A percentile compares a stretch with the other conserved stretches of the same genome.
These are phyloP conservation scores for Trypanosoma mega DNA, from an alignment of 208 protist species.

Conservation along the genomic window DNA sequence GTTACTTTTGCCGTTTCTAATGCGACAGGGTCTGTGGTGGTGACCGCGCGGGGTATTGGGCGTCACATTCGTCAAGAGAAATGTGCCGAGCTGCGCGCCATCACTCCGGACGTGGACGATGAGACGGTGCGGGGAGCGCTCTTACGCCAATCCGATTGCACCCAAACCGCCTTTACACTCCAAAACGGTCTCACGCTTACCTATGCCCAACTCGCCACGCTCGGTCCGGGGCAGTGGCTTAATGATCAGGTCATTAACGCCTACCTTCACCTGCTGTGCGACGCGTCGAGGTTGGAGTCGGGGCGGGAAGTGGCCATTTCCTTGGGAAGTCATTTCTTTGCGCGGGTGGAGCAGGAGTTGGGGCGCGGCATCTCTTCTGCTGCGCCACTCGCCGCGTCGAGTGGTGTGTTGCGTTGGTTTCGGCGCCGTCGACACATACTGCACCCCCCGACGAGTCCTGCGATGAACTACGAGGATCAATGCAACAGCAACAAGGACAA, in stretches of 20 bases:
- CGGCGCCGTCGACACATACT: constrained; percentile 61
- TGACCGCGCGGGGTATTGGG: constrained; percentile 33
- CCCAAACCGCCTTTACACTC: no score
- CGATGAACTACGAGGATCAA: no score
- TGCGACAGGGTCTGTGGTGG: not conserved
- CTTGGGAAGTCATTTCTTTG: constrained; percentile 80
- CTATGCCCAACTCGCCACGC: constrained; percentile 56
- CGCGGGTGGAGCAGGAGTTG: constrained; percentile 63
- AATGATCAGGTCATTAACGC: constrained; percentile 88
- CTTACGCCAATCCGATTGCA: constrained; percentile 12
- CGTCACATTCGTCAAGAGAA: constrained; percentile 38
- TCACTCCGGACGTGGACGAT: constrained; percentile 50
- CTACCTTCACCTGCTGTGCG: constrained; percentile 69
- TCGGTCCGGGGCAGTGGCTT: constrained; percentile 54
- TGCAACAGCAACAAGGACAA: no score
- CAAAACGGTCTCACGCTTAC: constrained; percentile 43
- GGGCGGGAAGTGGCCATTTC: constrained; percentile 32
- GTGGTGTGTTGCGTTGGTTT: constrained; percentile 69
- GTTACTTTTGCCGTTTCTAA: constrained; percentile 14
- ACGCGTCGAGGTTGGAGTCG: constrained; percentile 20
- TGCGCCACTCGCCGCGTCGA: constrained; percentile 28
- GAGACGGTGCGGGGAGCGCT: constrained; percentile 20
- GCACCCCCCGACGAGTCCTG: no score
- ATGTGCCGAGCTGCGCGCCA: constrained; percentile 23
- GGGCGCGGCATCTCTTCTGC: not conserved